Base-by-base conservation (phyloP, 1,139 yeast genomes). In the Diutina scorzettiae region DNA sequence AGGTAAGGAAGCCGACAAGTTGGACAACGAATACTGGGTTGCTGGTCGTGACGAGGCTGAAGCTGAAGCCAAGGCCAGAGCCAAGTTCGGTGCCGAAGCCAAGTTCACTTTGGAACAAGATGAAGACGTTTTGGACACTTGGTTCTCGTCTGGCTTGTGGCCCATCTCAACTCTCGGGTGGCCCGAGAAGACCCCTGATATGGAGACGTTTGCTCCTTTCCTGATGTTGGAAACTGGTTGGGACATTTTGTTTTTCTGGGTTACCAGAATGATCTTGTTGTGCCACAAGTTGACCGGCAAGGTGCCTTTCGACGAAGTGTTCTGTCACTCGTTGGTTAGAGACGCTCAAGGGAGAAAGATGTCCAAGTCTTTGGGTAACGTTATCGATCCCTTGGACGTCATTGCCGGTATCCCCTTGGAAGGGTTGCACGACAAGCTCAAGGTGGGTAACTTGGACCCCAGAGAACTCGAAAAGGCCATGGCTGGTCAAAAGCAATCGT, bases 181-280 rank as follows among this genome's bases (percentile, higher is more conserved):
- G 97, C 98, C 98, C 55, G 66, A 78, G 45, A 66, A 76, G 60
- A 74, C 91, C 44, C 58, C 64, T 45, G 98, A 91, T 58, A 64
- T 87, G 73, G 71, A 78, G 54, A 67, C 67, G 47, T 91, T 84
- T 64, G 82, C 76, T 57, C 98, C 98, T 52, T 81, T 87, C 81
- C 80, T 93, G 32, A 70, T 91, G 79, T 72, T 91, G 57, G 98
- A 91, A 67, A 91, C 98, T 43, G 98, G 98, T 52, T 91, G 98
- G 98, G 98, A 91, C 69, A 91, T 91, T 59, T 71, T 91, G 56
- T 91, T 91, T 77, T 91, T 91, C 81, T 91, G 98, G 98, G 97
- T 91, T 46, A 76, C 93, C 39, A 80, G 98, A 68, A 91, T 91
- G 98, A 81, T 91, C 50, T 76, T 91, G 69, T 69, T 91, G 57